Evolutionary conservation across 352 stramenopile species (phyloP), one percentile per base, ranked within the genome.

Genomic region (Globisporangium apiculatum): DNA sequence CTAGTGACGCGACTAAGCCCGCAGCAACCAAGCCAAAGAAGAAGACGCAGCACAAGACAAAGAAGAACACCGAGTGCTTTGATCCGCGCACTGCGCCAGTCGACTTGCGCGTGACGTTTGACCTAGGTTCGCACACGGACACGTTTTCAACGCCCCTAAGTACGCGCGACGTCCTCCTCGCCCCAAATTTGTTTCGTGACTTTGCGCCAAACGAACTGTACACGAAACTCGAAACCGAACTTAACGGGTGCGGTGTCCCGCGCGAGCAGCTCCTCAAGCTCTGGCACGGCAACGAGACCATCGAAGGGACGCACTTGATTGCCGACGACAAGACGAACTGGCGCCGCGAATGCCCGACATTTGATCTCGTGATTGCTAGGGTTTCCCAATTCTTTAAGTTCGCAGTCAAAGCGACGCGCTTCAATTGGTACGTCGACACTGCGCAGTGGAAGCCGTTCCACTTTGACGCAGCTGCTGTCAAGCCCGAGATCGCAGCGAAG

Each of bases 371-470:
- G 59, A 80, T 81, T 64, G 72, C 92, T 62, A 71, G 81, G 15
- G 51, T 98, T 37, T 83, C 85, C 62, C 58, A 81, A 9, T 98
- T 97, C 58, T 98, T 98, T 73, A 66, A 71, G 11, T 75, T 98
- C 52, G 67, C 84, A 40, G 86, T 85, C 48, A 86, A 95, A 55
- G 89, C 91, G n/a, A 97, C 88, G 54, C 82, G 94, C 48, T 98
- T 98, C 64, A 98, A 98, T 73, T 98, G 91, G 91, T 98, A 98
- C 76, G 82, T 89, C 55, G 90, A 97, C 75, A 89, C 77, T 52
- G 87, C 73, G 4, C 86, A 97, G 75, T 98, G 93, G 91, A 97
- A 97, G 65, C 88, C 88, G 36, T 96, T 97, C 71, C 89, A 97
- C 72, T 95, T 96, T 62, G 91, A 97, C 65, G 89, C 82, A 10